phyloP scores from a whole-genome alignment of 192 early-diverging fungal species.

The Podila clonocystis region DNA sequence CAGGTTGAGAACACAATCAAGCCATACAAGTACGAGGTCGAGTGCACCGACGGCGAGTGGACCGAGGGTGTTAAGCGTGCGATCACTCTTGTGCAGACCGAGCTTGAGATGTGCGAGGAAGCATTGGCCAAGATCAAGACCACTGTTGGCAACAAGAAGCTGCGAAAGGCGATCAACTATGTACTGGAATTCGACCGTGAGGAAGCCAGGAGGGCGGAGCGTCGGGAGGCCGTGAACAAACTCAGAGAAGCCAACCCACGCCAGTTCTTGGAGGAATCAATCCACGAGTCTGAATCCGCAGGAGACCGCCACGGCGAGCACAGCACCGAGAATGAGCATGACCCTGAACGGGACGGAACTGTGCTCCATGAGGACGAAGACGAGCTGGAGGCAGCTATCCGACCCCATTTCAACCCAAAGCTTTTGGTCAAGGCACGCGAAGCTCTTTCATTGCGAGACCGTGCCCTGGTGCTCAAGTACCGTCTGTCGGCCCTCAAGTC shows the following conservation, averaged over 20 bases:
- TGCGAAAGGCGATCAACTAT: slow-evolving; percentile 87
- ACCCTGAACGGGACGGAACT: neutral
- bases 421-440: slow-evolving; percentile 83
- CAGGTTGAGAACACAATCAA: slow-evolving; percentile 99
- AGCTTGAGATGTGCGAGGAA: slow-evolving; percentile 81
- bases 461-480: slow-evolving; percentile 78
- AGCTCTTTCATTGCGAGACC: slow-evolving; percentile 81
- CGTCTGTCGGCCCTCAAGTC: slow-evolving; percentile 85
- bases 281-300: neutral
- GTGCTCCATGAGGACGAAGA: slow-evolving; percentile 35
- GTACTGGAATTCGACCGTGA: slow-evolving; percentile 78
- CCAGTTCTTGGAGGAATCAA: slow-evolving; percentile 16
- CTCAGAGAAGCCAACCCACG: slow-evolving; percentile 27
- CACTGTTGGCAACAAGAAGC: slow-evolving; percentile 78
- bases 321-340: slow-evolving; percentile 1
- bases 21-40: slow-evolving; percentile 98
- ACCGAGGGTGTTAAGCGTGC: slow-evolving; percentile 87
- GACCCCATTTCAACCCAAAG: slow-evolving; percentile 76
- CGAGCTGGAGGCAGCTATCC: slow-evolving; percentile 62
- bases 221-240: slow-evolving; percentile 33
- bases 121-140: slow-evolving; percentile 77
- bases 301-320: slow-evolving; percentile 1
- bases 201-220: slow-evolving; percentile 41
- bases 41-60: slow-evolving; percentile 94
- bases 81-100: slow-evolving; percentile 76